phyloP scores from a whole-genome alignment of 2,329 filamentous ascomycete species.

The Aspergillus persii region DNA sequence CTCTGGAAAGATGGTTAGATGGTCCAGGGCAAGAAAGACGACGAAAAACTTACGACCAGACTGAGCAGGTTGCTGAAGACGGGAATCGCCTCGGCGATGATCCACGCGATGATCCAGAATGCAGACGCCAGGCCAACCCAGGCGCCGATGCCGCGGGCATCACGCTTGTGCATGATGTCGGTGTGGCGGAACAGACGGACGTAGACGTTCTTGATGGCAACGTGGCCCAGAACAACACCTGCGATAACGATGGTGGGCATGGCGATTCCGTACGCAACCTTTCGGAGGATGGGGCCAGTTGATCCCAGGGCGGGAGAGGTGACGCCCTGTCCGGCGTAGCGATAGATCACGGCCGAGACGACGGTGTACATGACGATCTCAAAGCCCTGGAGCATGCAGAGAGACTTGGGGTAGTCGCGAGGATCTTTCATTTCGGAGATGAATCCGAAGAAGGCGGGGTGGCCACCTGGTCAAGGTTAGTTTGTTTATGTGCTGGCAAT shows the following conservation, averaged over 20 bases:
- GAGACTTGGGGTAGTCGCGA: conserved; percentile 57
- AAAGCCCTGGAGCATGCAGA: conserved; percentile 56
- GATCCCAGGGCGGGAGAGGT: conserved; percentile 64
- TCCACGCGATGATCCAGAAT: conserved; percentile 60
- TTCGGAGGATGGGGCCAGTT: conserved; percentile 52
- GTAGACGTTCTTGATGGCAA: conserved; percentile 64
- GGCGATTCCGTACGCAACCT: conserved; percentile 64
- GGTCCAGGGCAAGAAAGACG: too few species aligned
- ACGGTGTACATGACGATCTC: conserved; percentile 62
- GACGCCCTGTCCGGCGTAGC: conserved; percentile 59
- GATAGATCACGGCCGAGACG: conserved; percentile 64
- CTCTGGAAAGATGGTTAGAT: conserved; percentile 20
- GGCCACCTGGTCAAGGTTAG: conserved; percentile 23
- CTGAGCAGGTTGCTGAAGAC: conserved; percentile 63
- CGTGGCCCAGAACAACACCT: conserved; percentile 65
- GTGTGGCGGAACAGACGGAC: conserved; percentile 59
- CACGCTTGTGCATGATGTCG: conserved; percentile 49
- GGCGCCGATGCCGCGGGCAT: conserved; percentile 46
- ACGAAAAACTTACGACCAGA: conserved; percentile 36
- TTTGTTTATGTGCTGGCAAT: not conserved
- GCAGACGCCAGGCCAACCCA: conserved; percentile 56
- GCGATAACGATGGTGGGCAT: conserved; percentile 63
- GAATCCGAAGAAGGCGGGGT: conserved; percentile 51
- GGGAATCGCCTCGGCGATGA: conserved; percentile 66
- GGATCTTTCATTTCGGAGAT: conserved; percentile 61